Base-by-base conservation (phyloP, 2,329 filamentous ascomycete species). In the Tolypocladium tundrense region DNA sequence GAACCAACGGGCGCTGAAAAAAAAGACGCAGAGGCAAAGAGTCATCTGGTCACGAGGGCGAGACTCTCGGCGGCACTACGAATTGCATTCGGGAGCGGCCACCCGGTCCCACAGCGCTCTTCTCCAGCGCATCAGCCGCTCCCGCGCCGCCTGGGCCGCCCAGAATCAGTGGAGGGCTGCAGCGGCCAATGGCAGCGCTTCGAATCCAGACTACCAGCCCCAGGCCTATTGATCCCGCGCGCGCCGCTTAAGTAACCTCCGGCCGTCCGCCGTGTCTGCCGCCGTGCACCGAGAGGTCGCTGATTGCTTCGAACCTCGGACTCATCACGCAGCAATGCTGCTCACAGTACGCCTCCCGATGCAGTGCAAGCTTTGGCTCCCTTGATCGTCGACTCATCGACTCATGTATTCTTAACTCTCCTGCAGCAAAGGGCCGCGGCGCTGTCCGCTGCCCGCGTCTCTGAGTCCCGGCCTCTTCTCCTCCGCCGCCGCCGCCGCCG, bases 401-500 rank as follows among this genome's bases (percentile, higher is more conserved):
- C 24, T 27, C 24, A 27, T 27, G 13, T 27, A 2, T 19, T 2
- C 7, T 16, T 33, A 27, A 50, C 45, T n/a, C 7, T 35, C 16
- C 31, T 51, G 8, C 19, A 55, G 54, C 54, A 55, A 55, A 48
- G 54, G 54, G 41, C 41, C 54, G 54, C 42, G 24, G 54, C 40
- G 31, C n/a, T 33, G 31, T 40, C 35, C 31, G 16, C 24, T 11
- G 31, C 54, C 27, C 19, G 54, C 27, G 41, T 31, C 31, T 21
- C 40, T 10, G 24, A 27, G 24, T 74, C 80, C 80, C 52, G 77
- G 80, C 43, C 72, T 88, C 60, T 78, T 86, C 57, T 77, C 79
- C 48, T 77, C 81, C 39, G 70, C 78, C 56, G 74, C 76, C n/a
- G 57, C 68, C 1, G 39, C 54, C 3, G 53, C 61, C 4, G 57